These are phyloP conservation scores for Geotrichum fermentans DNA, from an alignment of 1,139 yeast genomes.

Conservation along the genomic window DNA sequence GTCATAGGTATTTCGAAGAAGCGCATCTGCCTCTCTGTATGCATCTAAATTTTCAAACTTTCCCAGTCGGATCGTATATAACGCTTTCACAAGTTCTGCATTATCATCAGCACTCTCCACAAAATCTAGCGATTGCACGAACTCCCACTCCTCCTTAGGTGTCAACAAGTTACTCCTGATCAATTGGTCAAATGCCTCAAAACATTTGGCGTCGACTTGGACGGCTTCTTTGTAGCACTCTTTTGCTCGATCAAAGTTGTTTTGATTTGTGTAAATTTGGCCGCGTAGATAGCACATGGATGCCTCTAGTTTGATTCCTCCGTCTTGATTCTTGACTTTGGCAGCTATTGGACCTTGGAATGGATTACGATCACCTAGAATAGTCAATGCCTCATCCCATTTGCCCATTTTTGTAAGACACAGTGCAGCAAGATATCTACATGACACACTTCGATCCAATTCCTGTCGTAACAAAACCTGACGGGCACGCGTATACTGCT, in stretches of 20 bases:
- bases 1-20: conserved; percentile 66
- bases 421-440: conserved; percentile 76
- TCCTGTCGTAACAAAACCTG: conserved; percentile 46
- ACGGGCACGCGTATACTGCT: conserved; percentile 75
- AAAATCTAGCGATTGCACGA: conserved; percentile 63
- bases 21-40: conserved; percentile 61
- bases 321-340: conserved; percentile 19
- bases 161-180: conserved; percentile 69
- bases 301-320: conserved; percentile 51
- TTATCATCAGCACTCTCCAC: conserved; percentile 61
- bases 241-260: conserved; percentile 80
- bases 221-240: conserved; percentile 87
- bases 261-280: conserved; percentile 72
- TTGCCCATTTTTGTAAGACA: conserved; percentile 68
- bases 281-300: conserved; percentile 87
- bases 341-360: conserved; percentile 35
- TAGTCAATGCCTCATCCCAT: conserved; percentile 86
- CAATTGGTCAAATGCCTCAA: conserved; percentile 84
- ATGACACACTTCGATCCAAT: conserved; percentile 54
- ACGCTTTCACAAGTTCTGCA: conserved; percentile 67
- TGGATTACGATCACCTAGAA: conserved; percentile 81
- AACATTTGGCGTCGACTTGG: conserved; percentile 82
- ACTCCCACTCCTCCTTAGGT: conserved; percentile 81
- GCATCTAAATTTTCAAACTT: conserved; percentile 60
- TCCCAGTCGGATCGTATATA: conserved; percentile 73